A percentile compares a stretch with the other conserved stretches of the same genome.
Conservation (phyloP, 768 basidiomycete species). For the Lactarius tabidus region DNA sequence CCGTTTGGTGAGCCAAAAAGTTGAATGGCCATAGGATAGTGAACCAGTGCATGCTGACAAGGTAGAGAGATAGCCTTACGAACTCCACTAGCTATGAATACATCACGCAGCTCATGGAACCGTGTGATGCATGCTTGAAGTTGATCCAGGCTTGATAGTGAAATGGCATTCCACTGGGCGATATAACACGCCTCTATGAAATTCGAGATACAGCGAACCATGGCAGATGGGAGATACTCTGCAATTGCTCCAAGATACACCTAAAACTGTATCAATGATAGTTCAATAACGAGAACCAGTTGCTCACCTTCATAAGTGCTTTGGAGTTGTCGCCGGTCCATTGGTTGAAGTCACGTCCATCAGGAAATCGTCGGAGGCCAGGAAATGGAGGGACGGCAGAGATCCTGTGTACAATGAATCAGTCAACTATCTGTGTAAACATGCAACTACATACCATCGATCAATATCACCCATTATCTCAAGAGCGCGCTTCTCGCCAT, state of each 20-base stretch:
- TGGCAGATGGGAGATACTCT: too few relatives aligned
- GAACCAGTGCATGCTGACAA: constrained; percentile 30
- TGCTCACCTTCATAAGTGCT: constrained; percentile 26
- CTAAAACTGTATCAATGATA: too few relatives aligned
- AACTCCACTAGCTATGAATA: constrained; percentile 14
- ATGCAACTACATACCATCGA: constrained; percentile 21
- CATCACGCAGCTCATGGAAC: not conserved
- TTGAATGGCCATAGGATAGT: constrained; percentile 21
- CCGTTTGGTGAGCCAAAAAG: too few relatives aligned
- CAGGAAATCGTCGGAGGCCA: constrained; percentile 12
- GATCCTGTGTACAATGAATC: constrained; percentile 21
- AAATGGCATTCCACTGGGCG: too few relatives aligned
- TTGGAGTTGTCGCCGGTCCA: constrained; percentile 28
- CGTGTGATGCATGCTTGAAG: not conserved
- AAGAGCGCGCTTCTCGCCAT: constrained; percentile 20
- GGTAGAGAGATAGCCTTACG: too few relatives aligned
- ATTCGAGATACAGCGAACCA: too few relatives aligned
- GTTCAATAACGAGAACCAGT: too few relatives aligned
- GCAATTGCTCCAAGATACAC: too few relatives aligned
- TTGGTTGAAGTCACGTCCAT: constrained; percentile 26
- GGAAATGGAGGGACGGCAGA: constrained; percentile 23
- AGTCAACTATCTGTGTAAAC: too few relatives aligned
- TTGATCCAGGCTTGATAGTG: too few relatives aligned
- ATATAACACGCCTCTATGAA: too few relatives aligned
- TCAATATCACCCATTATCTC: constrained; percentile 34